Evolutionary conservation across 202 grass and related monocot species (phyloP), one percentile per base, ranked within the genome.

Genomic region (Schoenoplectus triqueter): DNA sequence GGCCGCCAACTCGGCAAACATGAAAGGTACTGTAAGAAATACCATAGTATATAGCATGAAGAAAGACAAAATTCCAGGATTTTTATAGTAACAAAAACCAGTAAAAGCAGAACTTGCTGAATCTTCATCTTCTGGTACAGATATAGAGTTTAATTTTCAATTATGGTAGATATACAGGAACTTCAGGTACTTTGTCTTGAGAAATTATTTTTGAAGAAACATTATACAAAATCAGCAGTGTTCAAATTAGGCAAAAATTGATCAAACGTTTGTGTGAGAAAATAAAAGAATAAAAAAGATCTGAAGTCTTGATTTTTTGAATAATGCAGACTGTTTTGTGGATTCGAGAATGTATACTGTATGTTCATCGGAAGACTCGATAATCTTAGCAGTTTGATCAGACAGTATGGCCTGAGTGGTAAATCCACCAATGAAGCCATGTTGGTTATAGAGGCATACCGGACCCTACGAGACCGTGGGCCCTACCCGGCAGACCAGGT

Each of bases 401-500:
- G 91, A 22, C 91, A 99, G 91, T 99, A 99, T 84, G 93, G 96
- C 0, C 90, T 99, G 2, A 93, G 86, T 55, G 15, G 75, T 46
- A 88, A 80, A 42, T 83, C 91, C 56, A 88, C 93, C 61, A 91
- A 95, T 88, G 96, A 96, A 85, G 91, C 93, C 3, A 60, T 94
- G 17, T 80, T 99, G 1, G 90, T 99, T 4, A 96, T 94, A 86
- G 91, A 99, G 82, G 91, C 90, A 7, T 99, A 95, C 93, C 89
- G 96, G 55, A 99, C 96, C 2, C 91, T 99, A 6, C 91, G 96
- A 80, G 96, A 99, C 91, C 86, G 96, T 2, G 96, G 96, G 1
- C 91, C 96, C 0, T 95, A 98, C 88, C 96, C 96, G 0, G 96
- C 91, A 20, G 96, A 99, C 90, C 93, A 99, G 90, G 96, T 95